Conservation (phyloP, 2,329 filamentous ascomycete genomes). For the Colletotrichum limetticola region DNA sequence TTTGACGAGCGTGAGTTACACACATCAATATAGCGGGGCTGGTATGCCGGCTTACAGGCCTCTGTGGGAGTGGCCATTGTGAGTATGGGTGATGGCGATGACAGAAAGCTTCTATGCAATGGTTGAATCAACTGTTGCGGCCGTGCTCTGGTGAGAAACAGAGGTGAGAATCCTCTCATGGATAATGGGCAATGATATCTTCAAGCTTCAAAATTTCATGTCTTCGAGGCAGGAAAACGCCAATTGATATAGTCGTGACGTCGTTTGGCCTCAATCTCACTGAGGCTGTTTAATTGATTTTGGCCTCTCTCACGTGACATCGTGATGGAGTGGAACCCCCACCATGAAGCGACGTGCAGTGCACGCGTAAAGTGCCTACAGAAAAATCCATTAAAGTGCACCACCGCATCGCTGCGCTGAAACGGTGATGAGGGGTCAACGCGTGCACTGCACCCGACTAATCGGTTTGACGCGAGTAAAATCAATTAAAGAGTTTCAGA, state of each 20-base stretch:
- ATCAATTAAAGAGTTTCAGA: not conserved
- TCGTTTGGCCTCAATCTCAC: conserved; percentile 6
- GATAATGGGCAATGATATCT: not conserved
- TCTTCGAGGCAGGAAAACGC: not conserved
- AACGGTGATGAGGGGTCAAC: not conserved
- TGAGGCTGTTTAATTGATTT: conserved; percentile 6
- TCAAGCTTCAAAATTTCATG: not conserved
- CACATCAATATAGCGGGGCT: conserved; percentile 72
- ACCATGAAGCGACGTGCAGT: not conserved
- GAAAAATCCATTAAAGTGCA: conserved; percentile 21
- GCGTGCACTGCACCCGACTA: not conserved
- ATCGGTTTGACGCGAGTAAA: not conserved
- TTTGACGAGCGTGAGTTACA: conserved; percentile 38
- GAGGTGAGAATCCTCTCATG: conserved; percentile 11
- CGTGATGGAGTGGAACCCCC: conserved; percentile 21
- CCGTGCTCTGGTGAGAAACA: not conserved
- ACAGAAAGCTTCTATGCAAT: conserved; percentile 6
- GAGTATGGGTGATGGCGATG: not conserved
- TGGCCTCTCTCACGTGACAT: conserved; percentile 27
- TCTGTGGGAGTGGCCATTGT: conserved; percentile 24
- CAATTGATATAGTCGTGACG: not conserved
- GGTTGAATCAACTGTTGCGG: not conserved
- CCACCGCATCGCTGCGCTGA: not conserved
- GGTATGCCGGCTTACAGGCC: conserved; percentile 44
- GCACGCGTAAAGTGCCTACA: conserved; percentile 27